Base-by-base conservation (phyloP, 352 stramenopile species). In the Globisporangium viniferum region DNA sequence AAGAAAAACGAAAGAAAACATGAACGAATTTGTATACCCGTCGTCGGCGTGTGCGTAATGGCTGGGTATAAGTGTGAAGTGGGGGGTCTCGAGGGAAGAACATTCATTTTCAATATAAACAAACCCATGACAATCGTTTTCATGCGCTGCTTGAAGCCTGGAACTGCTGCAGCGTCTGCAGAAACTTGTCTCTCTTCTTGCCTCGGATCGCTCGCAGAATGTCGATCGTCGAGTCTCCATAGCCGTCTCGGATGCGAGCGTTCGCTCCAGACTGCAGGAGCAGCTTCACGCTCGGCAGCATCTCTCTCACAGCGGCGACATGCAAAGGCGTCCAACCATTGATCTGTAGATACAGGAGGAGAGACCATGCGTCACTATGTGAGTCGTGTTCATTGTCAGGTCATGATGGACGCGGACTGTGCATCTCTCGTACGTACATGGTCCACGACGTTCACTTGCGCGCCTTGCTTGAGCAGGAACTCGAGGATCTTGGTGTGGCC, bases 311-410 rank as follows among this genome's bases (percentile, higher is more conserved):
- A 0, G 84, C 73, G 0, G 86, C 86, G 8, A 94, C 70, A 61
- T 94, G 86, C 5, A 94, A 76, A 55, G 86, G 73, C 29, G 81
- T 78, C 86, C 86, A 94, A 9, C 81, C 78, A 55, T 85, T 91
- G 31, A 91, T 74, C 72, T 88, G 29, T 18, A 2, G 41, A 41
- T 22, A 41, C 18, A 22, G 29, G 7, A 41, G 31, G 24, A 18
- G 12, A 33, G 14, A 6, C 7, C 7, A 7, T 56, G 41, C 31
- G n/a, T 20, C 22, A 51, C 27, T 49, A 5, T 49, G 41, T 49
- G 41, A 22, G 41, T 6, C 22, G 41, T 22, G 15, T 6, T 20
- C 18, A 22, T 49, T 55, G 31, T 55, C 51, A 57, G 27, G 10
- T 49, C 14, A 49, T 22, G 41, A 49, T 49, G 41, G 41, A 49